Evolutionary conservation across 2,329 filamentous ascomycete species (phyloP), one percentile per base, ranked within the genome.

Genomic region (Aspergillus viridinutans): DNA sequence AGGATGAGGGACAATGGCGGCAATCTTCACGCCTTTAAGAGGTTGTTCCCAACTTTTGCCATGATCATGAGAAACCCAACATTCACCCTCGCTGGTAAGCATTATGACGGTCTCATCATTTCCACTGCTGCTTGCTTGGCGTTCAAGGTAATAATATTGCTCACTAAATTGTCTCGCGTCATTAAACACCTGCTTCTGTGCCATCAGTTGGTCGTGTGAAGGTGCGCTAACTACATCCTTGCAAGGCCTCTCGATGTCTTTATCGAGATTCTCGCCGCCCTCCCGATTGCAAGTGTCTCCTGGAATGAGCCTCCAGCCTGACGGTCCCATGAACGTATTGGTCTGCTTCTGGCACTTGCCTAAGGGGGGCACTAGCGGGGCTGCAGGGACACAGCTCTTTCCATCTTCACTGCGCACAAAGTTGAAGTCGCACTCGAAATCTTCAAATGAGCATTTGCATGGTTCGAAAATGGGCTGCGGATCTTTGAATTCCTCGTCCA

Each of bases 401-500:
- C 83, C 81, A 60, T 93, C 85, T 3, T 84, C 79, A 38, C 81
- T 81, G 64, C 84, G 84, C 58, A 86, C 78, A 71, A 96, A 97
- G 73, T 96, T 95, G 80, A 90, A 96, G 70, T 97, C 93, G 72
- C 94, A 99, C 76, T 99, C 94, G 71, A 96, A 99, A 72, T 99
- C 95, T 35, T 81, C 79, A 56, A 89, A 85, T 0, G 87, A 86
- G 74, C 94, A 99, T 43, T 90, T 85, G 78, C 94, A 99, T 49
- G 85, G 75, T 65, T 90, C 85, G 28, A 84, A 88, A 59, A 87
- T 79, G 1, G 89, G 85, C 35, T 84, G 75, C 0, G 90, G 86
- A 61, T 94, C 89, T 68, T 91, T 86, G 77, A 96, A 97, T 53
- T 93, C 85, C 58, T 90, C 82, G 65, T 90, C 89, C 64, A 97